phyloP scores from a whole-genome alignment of 768 basidiomycete genomes.

The Astraeus odoratus region DNA sequence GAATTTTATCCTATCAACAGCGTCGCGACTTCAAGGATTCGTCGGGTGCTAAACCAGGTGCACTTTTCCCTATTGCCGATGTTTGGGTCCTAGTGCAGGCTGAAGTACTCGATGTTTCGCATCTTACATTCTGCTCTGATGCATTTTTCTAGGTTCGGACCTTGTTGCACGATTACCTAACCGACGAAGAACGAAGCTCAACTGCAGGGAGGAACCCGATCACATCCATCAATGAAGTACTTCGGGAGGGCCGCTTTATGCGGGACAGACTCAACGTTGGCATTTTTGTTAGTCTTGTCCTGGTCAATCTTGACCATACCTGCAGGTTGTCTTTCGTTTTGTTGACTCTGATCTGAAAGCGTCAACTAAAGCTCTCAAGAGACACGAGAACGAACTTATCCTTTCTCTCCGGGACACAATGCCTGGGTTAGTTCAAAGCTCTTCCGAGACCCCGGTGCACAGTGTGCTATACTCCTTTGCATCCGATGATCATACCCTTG shows the following conservation, averaged over 20 bases:
- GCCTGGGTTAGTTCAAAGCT: slow-evolving; percentile 81
- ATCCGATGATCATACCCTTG: slow-evolving; percentile 68
- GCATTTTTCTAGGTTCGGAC: slow-evolving; percentile 58
- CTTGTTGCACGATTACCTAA: slow-evolving; percentile 82
- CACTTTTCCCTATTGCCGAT: slow-evolving; percentile 78
- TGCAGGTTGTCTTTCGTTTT: slow-evolving; percentile 83
- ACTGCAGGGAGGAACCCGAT: slow-evolving; percentile 81
- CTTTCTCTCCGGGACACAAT: slow-evolving; percentile 83
- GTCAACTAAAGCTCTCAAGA: slow-evolving; percentile 57
- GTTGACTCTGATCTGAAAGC: slow-evolving; percentile 80
- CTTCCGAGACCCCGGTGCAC: slow-evolving; percentile 57
- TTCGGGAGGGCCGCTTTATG: slow-evolving; percentile 73
- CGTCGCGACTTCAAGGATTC: slow-evolving; percentile 88
- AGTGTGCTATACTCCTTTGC: slow-evolving; percentile 50
- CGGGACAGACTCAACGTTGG: slow-evolving; percentile 76
- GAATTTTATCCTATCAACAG: slow-evolving; percentile 31
- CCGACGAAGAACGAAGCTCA: slow-evolving; percentile 82
- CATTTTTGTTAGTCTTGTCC: neutral
- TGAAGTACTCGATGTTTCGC: slow-evolving; percentile 48
- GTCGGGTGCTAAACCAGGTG: slow-evolving; percentile 66
- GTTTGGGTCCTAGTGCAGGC: slow-evolving; percentile 84
- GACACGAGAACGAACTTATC: slow-evolving; percentile 80
- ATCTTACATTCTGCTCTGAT: slow-evolving; percentile 4
- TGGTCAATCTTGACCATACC: neutral
- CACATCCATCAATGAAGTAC: slow-evolving; percentile 87